These are phyloP conservation scores for Sesbania bispinosa DNA, from an alignment of 306 rosid species.

Conservation along the genomic window DNA sequence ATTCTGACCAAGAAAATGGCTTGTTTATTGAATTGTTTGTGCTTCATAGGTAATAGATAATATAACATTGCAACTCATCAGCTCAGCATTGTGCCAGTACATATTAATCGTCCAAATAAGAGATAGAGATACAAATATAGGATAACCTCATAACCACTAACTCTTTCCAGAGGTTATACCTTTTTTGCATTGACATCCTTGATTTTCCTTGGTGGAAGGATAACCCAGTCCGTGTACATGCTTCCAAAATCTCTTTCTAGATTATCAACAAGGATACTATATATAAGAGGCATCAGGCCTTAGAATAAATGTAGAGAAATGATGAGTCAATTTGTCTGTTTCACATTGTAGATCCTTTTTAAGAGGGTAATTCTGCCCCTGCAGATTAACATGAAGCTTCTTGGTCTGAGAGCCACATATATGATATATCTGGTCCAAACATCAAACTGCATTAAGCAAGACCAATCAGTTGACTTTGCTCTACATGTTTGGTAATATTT, in stretches of 20 bases:
- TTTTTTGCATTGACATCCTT: constrained; percentile 68
- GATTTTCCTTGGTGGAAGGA: constrained; percentile 95
- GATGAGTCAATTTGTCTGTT: constrained; percentile 95
- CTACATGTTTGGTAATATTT: no score
- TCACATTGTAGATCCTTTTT: constrained; percentile 91
- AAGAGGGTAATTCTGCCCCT: constrained; percentile 93
- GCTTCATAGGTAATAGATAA: no score
- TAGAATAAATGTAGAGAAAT: constrained; percentile 89
- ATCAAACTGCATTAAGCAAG: constrained; percentile 61
- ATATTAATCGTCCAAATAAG: neutral
- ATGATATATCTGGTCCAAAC: constrained; percentile 97
- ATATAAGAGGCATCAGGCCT: constrained; percentile 95
- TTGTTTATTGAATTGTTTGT: no score
- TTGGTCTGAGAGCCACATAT: constrained; percentile 91
- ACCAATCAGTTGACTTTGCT: constrained; percentile 13
- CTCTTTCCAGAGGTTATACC: constrained; percentile 30
- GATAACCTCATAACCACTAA: neutral
- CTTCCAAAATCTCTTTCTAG: constrained; percentile 94
- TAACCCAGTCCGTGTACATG: constrained; percentile 94
- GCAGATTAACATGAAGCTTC: constrained; percentile 87
- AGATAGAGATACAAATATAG: neutral
- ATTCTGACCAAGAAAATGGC: no score
- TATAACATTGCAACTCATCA: neutral
- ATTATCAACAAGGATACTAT: constrained; percentile 79
- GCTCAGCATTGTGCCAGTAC: neutral